phyloP scores from a whole-genome alignment of 805 yeast species.

The Suhomyces pyralidae region DNA sequence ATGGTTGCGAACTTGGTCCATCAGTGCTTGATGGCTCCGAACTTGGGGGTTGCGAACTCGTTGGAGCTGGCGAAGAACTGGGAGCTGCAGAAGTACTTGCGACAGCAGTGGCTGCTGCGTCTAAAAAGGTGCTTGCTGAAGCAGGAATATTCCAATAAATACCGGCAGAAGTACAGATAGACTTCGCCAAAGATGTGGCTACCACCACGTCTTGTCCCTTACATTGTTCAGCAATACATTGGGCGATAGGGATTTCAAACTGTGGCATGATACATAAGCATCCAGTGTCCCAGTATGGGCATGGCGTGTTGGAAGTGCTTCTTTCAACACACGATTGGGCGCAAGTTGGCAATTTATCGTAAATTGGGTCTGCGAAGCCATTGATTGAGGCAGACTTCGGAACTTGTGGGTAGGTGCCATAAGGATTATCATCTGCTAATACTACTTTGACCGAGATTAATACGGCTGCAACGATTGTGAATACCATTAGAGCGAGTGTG shows the following conservation, averaged over 20 bases:
- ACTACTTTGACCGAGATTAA: background rate
- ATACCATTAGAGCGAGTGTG: background rate
- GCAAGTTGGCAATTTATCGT: constrained; percentile 25
- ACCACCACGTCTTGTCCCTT: constrained; percentile 31
- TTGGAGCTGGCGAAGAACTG: constrained; percentile 3
- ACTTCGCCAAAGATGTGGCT: constrained; percentile 40
- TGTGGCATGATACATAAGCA: constrained; percentile 49
- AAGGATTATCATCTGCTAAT: constrained; percentile 11
- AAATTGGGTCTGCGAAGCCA: constrained; percentile 42
- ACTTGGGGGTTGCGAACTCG: background rate
- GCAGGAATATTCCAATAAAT: constrained; percentile 48
- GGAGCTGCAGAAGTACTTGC: constrained; percentile 8
- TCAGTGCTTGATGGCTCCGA: background rate
- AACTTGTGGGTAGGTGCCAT: constrained; percentile 43
- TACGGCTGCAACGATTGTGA: background rate
- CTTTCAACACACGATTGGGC: constrained; percentile 40
- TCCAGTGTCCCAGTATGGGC: constrained; percentile 54
- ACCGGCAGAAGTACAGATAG: constrained; percentile 42
- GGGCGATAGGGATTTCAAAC: constrained; percentile 43
- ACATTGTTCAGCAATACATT: constrained; percentile 41
- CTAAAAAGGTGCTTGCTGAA: constrained; percentile 29
- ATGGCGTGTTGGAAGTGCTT: constrained; percentile 42
- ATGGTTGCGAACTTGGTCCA: background rate
- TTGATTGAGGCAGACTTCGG: constrained; percentile 47
- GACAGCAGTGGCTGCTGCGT: constrained; percentile 24